These are phyloP conservation scores for Botryotinia globosa DNA, from an alignment of 2,329 filamentous ascomycete species.

Conservation along the genomic window DNA sequence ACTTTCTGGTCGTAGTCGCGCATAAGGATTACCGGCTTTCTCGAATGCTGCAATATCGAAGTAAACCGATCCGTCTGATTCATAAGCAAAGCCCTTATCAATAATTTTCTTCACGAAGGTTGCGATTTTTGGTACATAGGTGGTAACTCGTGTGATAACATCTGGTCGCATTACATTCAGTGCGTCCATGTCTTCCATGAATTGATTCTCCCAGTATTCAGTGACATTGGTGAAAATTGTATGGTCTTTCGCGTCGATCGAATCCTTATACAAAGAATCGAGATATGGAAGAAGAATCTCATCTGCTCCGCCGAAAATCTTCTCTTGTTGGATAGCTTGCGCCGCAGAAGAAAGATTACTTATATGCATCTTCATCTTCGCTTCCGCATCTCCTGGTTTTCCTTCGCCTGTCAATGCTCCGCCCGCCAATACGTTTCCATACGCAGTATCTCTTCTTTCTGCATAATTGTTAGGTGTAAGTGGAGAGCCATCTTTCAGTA, in stretches of 20 bases:
- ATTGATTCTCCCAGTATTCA: slow-evolving; percentile 79
- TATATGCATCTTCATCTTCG: slow-evolving; percentile 72
- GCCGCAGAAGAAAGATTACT: slow-evolving; percentile 46
- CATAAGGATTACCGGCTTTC: slow-evolving; percentile 78
- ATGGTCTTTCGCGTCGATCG: slow-evolving; percentile 59
- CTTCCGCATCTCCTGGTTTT: slow-evolving; percentile 57
- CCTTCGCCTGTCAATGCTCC: slow-evolving; percentile 55
- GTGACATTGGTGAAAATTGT: slow-evolving; percentile 84
- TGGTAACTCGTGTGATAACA: slow-evolving; percentile 83
- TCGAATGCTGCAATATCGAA: slow-evolving; percentile 45
- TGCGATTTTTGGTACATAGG: slow-evolving; percentile 85
- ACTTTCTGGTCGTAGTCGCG: slow-evolving; percentile 80
- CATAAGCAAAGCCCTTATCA: slow-evolving; percentile 81
- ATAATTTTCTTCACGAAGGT: slow-evolving; percentile 74
- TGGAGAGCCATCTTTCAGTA: slow-evolving; percentile 44
- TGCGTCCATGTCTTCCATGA: slow-evolving; percentile 81
- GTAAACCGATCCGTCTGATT: slow-evolving; percentile 63
- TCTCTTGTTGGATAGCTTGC: slow-evolving; percentile 47
- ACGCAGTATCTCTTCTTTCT: slow-evolving; percentile 49
- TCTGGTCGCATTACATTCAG: slow-evolving; percentile 84
- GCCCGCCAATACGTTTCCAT: slow-evolving; percentile 54
- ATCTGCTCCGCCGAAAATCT: slow-evolving; percentile 55
- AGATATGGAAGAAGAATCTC: slow-evolving; percentile 79
- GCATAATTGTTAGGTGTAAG: slow-evolving; percentile 52
- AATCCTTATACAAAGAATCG: slow-evolving; percentile 65